phyloP scores from a whole-genome alignment of 495 filamentous ascomycete genomes.

The Tuber brumale region DNA sequence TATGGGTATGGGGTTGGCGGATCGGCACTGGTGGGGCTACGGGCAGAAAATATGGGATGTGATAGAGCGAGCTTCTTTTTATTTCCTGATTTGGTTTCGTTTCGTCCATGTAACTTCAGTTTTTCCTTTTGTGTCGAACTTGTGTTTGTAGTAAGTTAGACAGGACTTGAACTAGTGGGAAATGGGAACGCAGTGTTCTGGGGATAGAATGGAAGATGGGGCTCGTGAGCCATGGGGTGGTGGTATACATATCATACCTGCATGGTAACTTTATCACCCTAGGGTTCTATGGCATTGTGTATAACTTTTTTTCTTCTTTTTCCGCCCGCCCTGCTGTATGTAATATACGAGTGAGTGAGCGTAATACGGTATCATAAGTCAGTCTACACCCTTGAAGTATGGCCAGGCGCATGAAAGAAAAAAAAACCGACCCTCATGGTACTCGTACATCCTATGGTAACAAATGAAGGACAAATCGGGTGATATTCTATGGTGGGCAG shows the following conservation, averaged over 20 bases:
- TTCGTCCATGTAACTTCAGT: background rate
- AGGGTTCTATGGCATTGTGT: background rate
- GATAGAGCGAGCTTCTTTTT: background rate
- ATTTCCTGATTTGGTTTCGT: background rate
- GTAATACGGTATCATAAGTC: no score
- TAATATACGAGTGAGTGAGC: no score
- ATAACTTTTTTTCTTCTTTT: background rate
- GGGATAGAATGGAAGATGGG: slow-evolving; percentile 7
- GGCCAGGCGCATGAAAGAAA: no score
- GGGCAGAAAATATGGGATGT: background rate
- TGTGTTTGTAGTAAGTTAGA: background rate
- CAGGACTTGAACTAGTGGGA: background rate
- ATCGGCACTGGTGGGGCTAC: background rate
- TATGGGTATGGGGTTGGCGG: background rate
- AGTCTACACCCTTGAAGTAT: no score
- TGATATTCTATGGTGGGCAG: no score
- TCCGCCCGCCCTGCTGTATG: background rate
- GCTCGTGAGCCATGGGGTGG: slow-evolving; percentile 21
- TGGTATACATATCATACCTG: background rate
- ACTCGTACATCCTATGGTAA: no score
- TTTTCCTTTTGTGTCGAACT: background rate
- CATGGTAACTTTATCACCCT: background rate
- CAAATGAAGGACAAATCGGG: no score
- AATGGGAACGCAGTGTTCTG: background rate
- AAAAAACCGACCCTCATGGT: no score